Conservation (phyloP, 2,329 filamentous ascomycete species). For the Diaporthe citriasiana region DNA sequence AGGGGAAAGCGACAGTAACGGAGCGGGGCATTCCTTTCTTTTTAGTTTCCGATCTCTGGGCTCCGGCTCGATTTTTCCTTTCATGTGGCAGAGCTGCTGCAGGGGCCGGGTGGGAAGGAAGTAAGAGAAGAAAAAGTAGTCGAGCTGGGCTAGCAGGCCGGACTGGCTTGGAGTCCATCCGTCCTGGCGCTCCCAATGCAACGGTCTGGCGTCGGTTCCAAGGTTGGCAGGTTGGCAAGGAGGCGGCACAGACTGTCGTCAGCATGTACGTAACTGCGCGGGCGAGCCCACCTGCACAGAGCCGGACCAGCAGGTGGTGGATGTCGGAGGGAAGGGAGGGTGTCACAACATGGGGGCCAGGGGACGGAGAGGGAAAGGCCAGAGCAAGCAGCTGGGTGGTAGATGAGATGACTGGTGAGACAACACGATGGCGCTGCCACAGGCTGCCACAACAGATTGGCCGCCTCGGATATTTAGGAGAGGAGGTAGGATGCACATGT, state of each 20-base stretch:
- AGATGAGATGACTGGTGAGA: slow-evolving; percentile 23
- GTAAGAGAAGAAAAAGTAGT: neutral
- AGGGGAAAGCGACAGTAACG: neutral
- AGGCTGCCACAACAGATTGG: slow-evolving; percentile 27
- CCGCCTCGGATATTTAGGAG: slow-evolving; percentile 30
- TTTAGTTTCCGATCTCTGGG: neutral
- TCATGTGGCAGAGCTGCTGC: slow-evolving; percentile 24
- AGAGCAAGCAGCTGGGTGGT: neutral
- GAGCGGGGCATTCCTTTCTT: slow-evolving; percentile 32
- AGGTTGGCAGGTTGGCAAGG: slow-evolving; percentile 24
- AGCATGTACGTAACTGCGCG: slow-evolving; percentile 18
- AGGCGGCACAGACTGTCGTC: slow-evolving; percentile 29
- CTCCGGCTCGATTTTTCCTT: slow-evolving; percentile 7
- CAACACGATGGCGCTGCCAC: neutral
- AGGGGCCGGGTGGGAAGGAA: slow-evolving; percentile 13
- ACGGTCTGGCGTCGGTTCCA: slow-evolving; percentile 22
- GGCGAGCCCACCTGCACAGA: neutral
- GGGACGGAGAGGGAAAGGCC: neutral
- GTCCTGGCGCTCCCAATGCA: slow-evolving; percentile 21
- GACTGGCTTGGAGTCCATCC: neutral
- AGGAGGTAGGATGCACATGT: slow-evolving; percentile 16
- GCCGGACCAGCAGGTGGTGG: neutral
- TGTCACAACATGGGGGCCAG: slow-evolving; percentile 31
- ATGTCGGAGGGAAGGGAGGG: neutral
- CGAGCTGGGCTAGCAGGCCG: neutral